Evolutionary conservation across 2,329 filamentous ascomycete species (phyloP).

Genomic region (Arachnopeziza araneosa): DNA sequence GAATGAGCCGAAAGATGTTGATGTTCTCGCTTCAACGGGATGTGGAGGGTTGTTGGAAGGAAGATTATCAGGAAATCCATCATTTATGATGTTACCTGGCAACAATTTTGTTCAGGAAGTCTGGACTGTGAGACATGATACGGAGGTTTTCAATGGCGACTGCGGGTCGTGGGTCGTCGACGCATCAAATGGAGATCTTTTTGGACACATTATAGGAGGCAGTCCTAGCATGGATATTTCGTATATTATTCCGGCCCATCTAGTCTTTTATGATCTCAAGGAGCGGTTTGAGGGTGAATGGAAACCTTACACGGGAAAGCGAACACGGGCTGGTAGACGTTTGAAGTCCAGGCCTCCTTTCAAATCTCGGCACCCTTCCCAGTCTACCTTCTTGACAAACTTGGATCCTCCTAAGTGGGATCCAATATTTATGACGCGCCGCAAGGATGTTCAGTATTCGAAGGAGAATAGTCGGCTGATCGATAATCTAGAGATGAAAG

Average conservation of each 20-base stretch:
- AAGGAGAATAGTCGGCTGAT: neutral
- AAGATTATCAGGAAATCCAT: slow-evolving; percentile 2
- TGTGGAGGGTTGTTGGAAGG: neutral
- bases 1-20: too few relatives aligned
- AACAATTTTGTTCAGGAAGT: slow-evolving; percentile 3
- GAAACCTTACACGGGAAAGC: too few relatives aligned
- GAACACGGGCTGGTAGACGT: too few relatives aligned
- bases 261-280: slow-evolving; percentile 5
- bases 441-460: neutral
- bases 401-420: neutral
- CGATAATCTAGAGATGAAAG: neutral
- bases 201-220: slow-evolving; percentile 10
- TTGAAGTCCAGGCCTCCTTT: too few relatives aligned
- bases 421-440: neutral
- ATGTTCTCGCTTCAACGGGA: too few relatives aligned
- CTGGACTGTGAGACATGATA: slow-evolving; percentile 2
- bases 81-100: neutral
- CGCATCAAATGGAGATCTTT: slow-evolving; percentile 3
- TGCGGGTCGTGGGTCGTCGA: slow-evolving; percentile 4
- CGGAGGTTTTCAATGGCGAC: slow-evolving; percentile 7
- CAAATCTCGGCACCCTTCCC: too few relatives aligned
- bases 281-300: neutral
- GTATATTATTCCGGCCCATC: slow-evolving; percentile 5
- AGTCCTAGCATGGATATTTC: slow-evolving; percentile 1
- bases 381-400: neutral